Evolutionary conservation across 2,329 filamentous ascomycete genomes (phyloP).

Genomic region (Helotiales sp.): DNA sequence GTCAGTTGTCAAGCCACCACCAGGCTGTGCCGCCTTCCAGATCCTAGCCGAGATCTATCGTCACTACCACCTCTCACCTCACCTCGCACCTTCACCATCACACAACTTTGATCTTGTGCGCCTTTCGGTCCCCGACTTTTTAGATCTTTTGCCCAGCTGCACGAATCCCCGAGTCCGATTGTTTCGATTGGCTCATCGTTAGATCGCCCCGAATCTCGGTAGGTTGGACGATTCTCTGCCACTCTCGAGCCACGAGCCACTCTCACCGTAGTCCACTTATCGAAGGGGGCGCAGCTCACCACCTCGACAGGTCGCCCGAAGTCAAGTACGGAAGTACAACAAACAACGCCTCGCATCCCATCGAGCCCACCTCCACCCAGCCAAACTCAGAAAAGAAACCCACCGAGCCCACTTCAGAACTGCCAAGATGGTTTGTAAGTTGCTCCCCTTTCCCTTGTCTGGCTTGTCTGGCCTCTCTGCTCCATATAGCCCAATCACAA

Average conservation of each 20-base stretch:
- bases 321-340: no score
- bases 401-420: constrained; percentile 15
- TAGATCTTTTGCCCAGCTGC: not conserved
- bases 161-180: constrained; percentile 11
- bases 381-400: constrained; percentile 8
- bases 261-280: constrained; percentile 10
- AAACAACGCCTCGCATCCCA: no score
- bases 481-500: constrained; percentile 8
- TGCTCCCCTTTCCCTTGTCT: constrained; percentile 12
- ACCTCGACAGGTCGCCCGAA: not conserved
- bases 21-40: not conserved
- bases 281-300: constrained; percentile 22
- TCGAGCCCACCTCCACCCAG: not conserved
- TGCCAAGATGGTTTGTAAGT: constrained; percentile 40
- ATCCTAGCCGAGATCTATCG: not conserved
- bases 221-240: constrained; percentile 2
- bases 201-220: constrained; percentile 14
- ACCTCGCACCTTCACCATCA: not conserved
- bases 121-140: not conserved
- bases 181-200: constrained; percentile 9
- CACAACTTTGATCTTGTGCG: constrained; percentile 7
- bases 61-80: not conserved
- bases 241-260: no score
- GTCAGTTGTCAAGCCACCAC: not conserved
- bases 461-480: not conserved